Evolutionary conservation across 208 protist genomes (phyloP).

Genomic region (Acanthamoeba castellanii): DNA sequence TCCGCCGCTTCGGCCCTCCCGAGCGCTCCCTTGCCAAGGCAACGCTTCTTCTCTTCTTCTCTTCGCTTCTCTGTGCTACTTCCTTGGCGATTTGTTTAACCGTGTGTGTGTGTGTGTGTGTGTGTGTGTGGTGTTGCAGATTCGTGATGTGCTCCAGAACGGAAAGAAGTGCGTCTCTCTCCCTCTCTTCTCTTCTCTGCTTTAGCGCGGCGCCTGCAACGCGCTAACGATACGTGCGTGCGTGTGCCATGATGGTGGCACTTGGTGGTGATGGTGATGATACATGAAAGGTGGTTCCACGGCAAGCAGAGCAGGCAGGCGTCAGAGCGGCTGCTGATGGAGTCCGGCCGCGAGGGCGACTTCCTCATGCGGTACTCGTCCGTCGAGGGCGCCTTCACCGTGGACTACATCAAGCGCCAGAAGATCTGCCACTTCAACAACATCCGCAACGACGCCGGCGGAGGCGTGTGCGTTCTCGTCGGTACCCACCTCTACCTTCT

Average conservation of each 20-base stretch:
- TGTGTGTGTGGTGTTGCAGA: neutral
- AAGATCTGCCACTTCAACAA: slow-evolving; percentile 62
- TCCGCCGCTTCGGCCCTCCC: slow-evolving; percentile 58
- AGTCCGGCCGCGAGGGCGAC: neutral
- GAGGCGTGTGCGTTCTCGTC: slow-evolving; percentile 31
- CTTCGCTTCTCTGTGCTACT: neutral
- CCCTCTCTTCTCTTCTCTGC: neutral
- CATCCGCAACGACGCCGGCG: slow-evolving; percentile 46
- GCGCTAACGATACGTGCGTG: no score
- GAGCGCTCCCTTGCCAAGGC: slow-evolving; percentile 15
- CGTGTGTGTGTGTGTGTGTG: neutral
- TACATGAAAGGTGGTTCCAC: slow-evolving; percentile 30
- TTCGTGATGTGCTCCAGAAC: slow-evolving; percentile 58
- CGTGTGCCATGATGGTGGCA: no score
- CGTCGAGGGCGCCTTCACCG: slow-evolving; percentile 22
- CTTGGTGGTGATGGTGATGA: no score
- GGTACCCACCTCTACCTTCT: neutral
- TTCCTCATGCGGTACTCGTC: slow-evolving; percentile 59
- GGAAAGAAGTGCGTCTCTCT: slow-evolving; percentile 38
- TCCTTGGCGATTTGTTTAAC: neutral
- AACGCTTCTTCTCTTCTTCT: neutral
- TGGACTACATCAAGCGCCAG: slow-evolving; percentile 62
- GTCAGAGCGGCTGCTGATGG: slow-evolving; percentile 65
- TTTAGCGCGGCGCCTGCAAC: no score
- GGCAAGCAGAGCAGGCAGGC: slow-evolving; percentile 68